Evolutionary conservation across 2,329 filamentous ascomycete genomes (phyloP).

Genomic region (Clathrospora elynae): DNA sequence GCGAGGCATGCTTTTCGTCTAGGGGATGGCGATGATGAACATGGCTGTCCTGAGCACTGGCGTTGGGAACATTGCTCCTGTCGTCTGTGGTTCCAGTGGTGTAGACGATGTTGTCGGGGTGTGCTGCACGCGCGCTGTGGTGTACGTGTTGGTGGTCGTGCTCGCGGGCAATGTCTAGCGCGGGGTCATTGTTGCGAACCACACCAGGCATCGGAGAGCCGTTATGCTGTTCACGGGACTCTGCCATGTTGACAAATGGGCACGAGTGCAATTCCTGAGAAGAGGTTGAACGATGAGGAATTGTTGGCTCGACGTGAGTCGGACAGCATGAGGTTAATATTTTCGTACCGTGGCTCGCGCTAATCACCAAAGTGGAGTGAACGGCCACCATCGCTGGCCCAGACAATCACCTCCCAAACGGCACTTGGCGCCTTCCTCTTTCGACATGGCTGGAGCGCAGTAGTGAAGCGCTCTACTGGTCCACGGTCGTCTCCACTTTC

Average conservation of each 20-base stretch:
- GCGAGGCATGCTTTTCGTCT: constrained; percentile 30
- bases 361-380: constrained; percentile 35
- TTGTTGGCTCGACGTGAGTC: constrained; percentile 22
- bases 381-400: constrained; percentile 35
- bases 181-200: constrained; percentile 43
- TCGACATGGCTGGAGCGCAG: constrained; percentile 29
- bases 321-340: constrained; percentile 40
- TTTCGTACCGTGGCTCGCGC: constrained; percentile 35
- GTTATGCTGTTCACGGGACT: constrained; percentile 40
- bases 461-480: constrained; percentile 31
- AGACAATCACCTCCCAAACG: constrained; percentile 30
- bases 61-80: constrained; percentile 40
- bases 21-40: constrained; percentile 41
- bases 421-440: constrained; percentile 47
- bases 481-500: constrained; percentile 40
- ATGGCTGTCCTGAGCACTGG: constrained; percentile 49
- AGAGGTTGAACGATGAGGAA: constrained; percentile 33
- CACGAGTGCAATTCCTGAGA: constrained; percentile 39
- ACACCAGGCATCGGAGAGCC: constrained; percentile 43
- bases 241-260: constrained; percentile 40
- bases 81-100: constrained; percentile 46
- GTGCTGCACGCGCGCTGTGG: constrained; percentile 41
- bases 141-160: constrained; percentile 49
- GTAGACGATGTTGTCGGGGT: constrained; percentile 42
- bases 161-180: constrained; percentile 45